phyloP scores from a whole-genome alignment of 106 monocot genomes.

The Platanthera zijinensis region DNA sequence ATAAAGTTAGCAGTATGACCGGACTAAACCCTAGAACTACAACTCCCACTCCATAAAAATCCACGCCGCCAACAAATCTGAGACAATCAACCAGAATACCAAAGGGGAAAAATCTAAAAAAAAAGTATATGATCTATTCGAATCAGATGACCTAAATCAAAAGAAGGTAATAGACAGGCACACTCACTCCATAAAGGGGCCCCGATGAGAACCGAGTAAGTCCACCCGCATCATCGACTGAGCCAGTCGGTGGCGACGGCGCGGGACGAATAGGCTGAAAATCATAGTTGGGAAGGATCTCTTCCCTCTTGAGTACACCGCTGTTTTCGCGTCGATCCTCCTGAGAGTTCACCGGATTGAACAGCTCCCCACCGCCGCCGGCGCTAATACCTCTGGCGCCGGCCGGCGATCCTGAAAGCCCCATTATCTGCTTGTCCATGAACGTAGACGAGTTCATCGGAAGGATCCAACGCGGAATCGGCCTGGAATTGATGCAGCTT shows the following conservation, averaged over 20 bases:
- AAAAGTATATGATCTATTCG: background rate
- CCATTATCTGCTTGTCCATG: constrained; percentile 75
- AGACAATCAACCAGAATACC: background rate
- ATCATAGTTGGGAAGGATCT: constrained; percentile 72
- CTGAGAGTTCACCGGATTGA: constrained; percentile 41
- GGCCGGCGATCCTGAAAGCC: constrained; percentile 22
- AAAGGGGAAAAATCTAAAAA: background rate
- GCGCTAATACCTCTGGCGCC: constrained; percentile 12
- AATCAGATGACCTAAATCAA: background rate
- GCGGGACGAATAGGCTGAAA: constrained; percentile 68
- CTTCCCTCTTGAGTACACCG: constrained; percentile 32
- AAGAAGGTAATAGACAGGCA: background rate
- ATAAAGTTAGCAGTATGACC: background rate
- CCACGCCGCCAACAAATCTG: background rate
- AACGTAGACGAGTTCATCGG: constrained; percentile 59
- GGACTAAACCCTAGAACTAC: background rate
- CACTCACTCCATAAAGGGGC: constrained; percentile 7
- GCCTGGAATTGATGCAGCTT: background rate
- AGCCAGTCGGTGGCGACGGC: background rate
- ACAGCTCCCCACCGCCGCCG: constrained; percentile 20
- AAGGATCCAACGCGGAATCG: background rate
- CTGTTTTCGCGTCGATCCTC: constrained; percentile 23
- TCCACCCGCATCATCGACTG: constrained; percentile 1
- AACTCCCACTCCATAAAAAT: background rate
- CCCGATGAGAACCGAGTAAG: constrained; percentile 7